Conservation (phyloP, 371 early-diverging fungal genomes). For the Mucor piriformis region DNA sequence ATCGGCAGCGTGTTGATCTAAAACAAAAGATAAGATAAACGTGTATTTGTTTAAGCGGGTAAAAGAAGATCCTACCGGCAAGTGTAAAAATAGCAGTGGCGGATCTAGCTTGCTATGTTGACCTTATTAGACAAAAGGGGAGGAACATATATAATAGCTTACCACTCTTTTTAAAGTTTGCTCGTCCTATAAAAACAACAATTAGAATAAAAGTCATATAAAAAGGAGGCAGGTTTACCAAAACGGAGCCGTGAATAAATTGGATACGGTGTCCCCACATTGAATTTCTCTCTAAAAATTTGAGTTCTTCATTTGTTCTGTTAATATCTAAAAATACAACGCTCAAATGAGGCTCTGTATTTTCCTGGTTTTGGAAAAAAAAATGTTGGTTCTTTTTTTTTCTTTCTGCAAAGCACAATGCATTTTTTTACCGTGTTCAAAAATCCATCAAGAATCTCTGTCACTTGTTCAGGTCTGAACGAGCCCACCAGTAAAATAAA, state of each 20-base stretch:
- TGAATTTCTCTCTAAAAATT: conserved; percentile 44
- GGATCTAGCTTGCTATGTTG: conserved; percentile 40
- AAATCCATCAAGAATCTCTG: conserved; percentile 64
- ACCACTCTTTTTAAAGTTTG: conserved; percentile 49
- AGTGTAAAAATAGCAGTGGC: conserved; percentile 57
- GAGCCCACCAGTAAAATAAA: conserved; percentile 70
- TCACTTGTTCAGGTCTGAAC: conserved; percentile 54
- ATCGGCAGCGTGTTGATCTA: conserved; percentile 50
- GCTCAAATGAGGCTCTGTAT: conserved; percentile 43
- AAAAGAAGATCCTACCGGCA: conserved; percentile 44
- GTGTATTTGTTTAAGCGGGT: background rate
- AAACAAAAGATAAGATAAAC: background rate
- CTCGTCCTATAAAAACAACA: conserved; percentile 24
- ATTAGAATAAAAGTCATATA: background rate
- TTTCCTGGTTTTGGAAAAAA: conserved; percentile 33
- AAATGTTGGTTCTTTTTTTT: background rate
- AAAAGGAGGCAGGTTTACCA: conserved; percentile 26
- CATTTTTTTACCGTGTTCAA: conserved; percentile 52
- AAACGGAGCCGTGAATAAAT: conserved; percentile 50
- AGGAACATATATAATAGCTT: too few relatives aligned
- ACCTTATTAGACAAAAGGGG: too few relatives aligned
- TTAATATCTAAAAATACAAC: conserved; percentile 63
- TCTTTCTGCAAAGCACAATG: background rate
- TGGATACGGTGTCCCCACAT: conserved; percentile 48
- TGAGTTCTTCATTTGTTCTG: conserved; percentile 55